These are phyloP conservation scores for Melaleuca quinquenervia DNA, from an alignment of 345 rosid species.

Conservation along the genomic window DNA sequence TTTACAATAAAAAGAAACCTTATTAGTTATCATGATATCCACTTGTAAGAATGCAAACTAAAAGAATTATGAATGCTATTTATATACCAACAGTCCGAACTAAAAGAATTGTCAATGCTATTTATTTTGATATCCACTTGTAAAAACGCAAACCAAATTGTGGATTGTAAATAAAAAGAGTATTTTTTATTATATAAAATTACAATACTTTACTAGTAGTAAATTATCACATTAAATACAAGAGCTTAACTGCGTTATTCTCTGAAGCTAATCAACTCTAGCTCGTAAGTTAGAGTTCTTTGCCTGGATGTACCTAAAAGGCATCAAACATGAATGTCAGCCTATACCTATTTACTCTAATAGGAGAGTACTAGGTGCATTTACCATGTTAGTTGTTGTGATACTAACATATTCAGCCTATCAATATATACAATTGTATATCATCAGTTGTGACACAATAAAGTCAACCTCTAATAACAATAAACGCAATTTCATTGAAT, in stretches of 20 bases:
- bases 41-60: background rate
- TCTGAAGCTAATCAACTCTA: background rate
- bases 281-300: background rate
- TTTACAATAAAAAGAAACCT: background rate
- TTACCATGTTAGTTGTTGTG: no score
- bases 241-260: background rate
- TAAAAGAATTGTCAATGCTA: accelerated
- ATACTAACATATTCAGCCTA: no score
- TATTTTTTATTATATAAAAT: no score
- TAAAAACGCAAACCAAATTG: no score
- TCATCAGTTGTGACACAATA: no score
- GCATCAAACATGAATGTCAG: background rate
- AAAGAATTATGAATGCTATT: background rate
- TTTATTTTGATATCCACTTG: no score
- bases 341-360: no score
- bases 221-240: background rate
- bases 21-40: background rate
- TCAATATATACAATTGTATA: no score
- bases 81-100: no score
- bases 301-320: background rate
- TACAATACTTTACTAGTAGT: background rate
- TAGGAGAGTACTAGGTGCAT: no score
- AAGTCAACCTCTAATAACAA: no score
- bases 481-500: background rate
- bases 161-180: no score